Evolutionary conservation across 2,329 filamentous ascomycete genomes (phyloP), one percentile per base, ranked within the genome.

Genomic region (Hirsutella rhossiliensis): DNA sequence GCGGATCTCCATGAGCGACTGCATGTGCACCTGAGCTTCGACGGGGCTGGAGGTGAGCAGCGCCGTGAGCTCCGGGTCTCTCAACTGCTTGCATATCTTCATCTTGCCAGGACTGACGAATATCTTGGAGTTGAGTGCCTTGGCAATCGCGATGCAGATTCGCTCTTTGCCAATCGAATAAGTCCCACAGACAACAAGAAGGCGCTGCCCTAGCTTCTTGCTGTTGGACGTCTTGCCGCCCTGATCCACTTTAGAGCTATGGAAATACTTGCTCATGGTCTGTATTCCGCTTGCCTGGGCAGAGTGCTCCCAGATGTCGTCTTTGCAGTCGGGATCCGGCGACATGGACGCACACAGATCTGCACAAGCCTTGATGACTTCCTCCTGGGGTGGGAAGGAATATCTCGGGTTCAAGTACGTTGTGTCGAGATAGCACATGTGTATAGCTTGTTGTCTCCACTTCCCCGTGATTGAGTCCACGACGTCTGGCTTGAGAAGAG

Each of bases 161-260:
- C 89, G 83, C 62, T 98, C 92, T 65, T 98, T 98, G 57, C 92
- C 92, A 55, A 98, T 98, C 54, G 85, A 94, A 65, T 98, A 98
- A 0, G 92, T 98, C 38, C 92, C 92, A 48, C 95, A 94, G 7
- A 98, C 78, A 5, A 98, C 86, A 0, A 98, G 75, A 3, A 98
- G 73, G 5, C 87, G 81, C 40, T 85, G 54, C 50, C 56, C 50
- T 50, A 54, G 50, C 11, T 50, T 50, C 11, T 56, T 49, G 8
- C 50, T 46, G 27, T 49, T 50, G 3, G 60, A 47, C 38, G 61
- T 57, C 42, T 62, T 57, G 17, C 54, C 54, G 27, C 57, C 53
- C 3, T 54, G 52, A 6, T 58, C 54, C 5, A 48, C 43, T 17
- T 62, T 62, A 43, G 54, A 50, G 46, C 67, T 66, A 7, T 60